A percentile compares a stretch with the other conserved stretches of the same genome.
phyloP scores from a whole-genome alignment of 2,329 filamentous ascomycete species.

The Diplodia scrobiculata region DNA sequence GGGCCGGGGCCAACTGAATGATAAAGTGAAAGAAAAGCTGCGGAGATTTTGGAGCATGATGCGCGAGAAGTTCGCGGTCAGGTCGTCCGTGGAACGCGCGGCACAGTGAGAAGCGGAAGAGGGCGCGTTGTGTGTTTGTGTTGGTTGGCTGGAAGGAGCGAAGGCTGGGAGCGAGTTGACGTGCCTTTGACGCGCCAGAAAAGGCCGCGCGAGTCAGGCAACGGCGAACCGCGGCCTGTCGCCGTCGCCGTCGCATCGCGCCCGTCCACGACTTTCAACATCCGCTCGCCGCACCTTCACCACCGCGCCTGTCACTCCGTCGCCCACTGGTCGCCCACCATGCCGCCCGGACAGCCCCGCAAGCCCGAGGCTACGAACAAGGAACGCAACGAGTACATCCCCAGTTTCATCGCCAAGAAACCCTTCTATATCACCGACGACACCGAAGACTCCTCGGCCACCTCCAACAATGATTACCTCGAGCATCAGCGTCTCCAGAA shows the following conservation, averaged over 20 bases:
- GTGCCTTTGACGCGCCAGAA: constrained; percentile 18
- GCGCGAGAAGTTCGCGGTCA: background rate
- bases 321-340: constrained; percentile 33
- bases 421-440: constrained; percentile 91
- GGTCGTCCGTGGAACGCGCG: background rate
- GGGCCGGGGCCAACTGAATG: constrained; percentile 26
- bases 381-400: constrained; percentile 97
- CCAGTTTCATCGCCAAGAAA: constrained; percentile 95
- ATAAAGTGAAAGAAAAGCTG: background rate
- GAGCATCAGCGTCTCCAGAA: constrained; percentile 90
- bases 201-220: constrained; percentile 13
- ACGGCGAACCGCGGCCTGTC: background rate
- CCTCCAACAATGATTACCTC: constrained; percentile 78
- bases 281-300: constrained; percentile 4
- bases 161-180: constrained; percentile 17
- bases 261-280: constrained; percentile 7
- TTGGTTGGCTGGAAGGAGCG: constrained; percentile 13
- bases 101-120: background rate
- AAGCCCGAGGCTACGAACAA: constrained; percentile 64
- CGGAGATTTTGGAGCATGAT: constrained; percentile 6
- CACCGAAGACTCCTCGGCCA: constrained; percentile 65
- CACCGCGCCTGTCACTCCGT: background rate
- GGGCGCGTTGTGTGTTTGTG: constrained; percentile 13
- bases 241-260: background rate
- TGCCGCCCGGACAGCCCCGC: constrained; percentile 52